Evolutionary conservation across 164 flowering plant genomes (phyloP).

Genomic region (Vitis rotundifolia): DNA sequence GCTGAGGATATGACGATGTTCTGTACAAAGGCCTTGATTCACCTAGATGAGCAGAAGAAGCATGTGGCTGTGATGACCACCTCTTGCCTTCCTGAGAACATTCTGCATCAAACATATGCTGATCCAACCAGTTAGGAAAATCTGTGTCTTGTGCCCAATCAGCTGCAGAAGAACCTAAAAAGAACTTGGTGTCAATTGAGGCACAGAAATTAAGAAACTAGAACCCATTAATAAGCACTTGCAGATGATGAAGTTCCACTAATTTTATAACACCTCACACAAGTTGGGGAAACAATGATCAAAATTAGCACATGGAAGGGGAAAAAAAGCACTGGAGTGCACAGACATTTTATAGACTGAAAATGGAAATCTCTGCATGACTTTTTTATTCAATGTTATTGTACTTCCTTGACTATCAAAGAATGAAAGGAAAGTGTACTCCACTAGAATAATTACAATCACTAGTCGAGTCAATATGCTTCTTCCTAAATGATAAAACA

Average conservation of each 20-base stretch:
- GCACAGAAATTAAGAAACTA: neutral
- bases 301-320: too few relatives aligned
- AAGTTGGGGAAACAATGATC: neutral
- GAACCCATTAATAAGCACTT: neutral
- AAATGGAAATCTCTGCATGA: too few relatives aligned
- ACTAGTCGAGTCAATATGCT: neutral
- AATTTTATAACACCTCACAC: neutral
- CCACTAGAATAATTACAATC: neutral
- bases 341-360: too few relatives aligned
- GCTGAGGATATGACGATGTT: slow-evolving; percentile 81
- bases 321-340: too few relatives aligned
- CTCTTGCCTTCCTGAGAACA: slow-evolving; percentile 47
- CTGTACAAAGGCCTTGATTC: slow-evolving; percentile 72
- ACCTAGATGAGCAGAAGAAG: slow-evolving; percentile 29
- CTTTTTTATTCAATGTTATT: too few relatives aligned
- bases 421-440: neutral
- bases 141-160: slow-evolving; percentile 74
- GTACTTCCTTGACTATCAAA: too few relatives aligned
- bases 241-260: neutral
- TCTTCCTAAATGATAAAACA: neutral
- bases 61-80: slow-evolving; percentile 79
- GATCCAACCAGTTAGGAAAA: slow-evolving; percentile 57
- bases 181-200: neutral
- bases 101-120: slow-evolving; percentile 45
- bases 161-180: slow-evolving; percentile 68